phyloP scores from a whole-genome alignment of 2,329 filamentous ascomycete genomes.

The Thermochaetoides dissita region DNA sequence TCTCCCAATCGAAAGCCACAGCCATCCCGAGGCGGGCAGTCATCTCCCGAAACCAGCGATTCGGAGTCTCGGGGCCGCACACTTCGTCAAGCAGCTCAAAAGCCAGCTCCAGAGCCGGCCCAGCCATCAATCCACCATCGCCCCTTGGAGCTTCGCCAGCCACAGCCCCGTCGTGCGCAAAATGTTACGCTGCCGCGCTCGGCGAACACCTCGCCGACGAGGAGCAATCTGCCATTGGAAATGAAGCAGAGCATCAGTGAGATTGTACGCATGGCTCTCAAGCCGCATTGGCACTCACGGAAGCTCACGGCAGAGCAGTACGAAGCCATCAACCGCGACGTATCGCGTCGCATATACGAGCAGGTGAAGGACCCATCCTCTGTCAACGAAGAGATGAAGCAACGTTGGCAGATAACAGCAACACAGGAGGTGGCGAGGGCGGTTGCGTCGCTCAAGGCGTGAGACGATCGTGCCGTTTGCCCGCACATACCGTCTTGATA shows the following conservation, averaged over 20 bases:
- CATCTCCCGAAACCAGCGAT: slow-evolving; percentile 16
- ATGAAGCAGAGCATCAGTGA: slow-evolving; percentile 80
- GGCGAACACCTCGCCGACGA: slow-evolving; percentile 54
- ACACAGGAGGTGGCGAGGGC: slow-evolving; percentile 66
- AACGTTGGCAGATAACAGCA: slow-evolving; percentile 63
- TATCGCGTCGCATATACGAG: slow-evolving; percentile 79
- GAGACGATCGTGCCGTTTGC: slow-evolving; percentile 11
- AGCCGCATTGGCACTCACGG: slow-evolving; percentile 68
- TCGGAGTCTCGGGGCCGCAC: slow-evolving; percentile 16
- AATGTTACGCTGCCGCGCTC: slow-evolving; percentile 32
- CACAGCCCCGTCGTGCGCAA: slow-evolving; percentile 34
- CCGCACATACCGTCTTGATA: background rate
- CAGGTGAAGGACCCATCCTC: slow-evolving; percentile 39
- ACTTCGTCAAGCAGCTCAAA: background rate
- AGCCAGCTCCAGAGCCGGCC: too few species aligned
- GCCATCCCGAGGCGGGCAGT: slow-evolving; percentile 12
- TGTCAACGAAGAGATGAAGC: slow-evolving; percentile 52
- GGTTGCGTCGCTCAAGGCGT: slow-evolving; percentile 42
- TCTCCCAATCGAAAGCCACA: slow-evolving; percentile 1
- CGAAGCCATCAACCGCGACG: slow-evolving; percentile 76
- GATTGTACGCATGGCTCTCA: slow-evolving; percentile 71
- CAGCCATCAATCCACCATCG: slow-evolving; percentile 2
- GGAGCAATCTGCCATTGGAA: slow-evolving; percentile 54
- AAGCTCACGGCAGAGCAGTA: slow-evolving; percentile 80
- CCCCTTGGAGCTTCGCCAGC: slow-evolving; percentile 37